phyloP scores from a whole-genome alignment of 1,284 basidiomycete species.

The Boletus hoseneyae region DNA sequence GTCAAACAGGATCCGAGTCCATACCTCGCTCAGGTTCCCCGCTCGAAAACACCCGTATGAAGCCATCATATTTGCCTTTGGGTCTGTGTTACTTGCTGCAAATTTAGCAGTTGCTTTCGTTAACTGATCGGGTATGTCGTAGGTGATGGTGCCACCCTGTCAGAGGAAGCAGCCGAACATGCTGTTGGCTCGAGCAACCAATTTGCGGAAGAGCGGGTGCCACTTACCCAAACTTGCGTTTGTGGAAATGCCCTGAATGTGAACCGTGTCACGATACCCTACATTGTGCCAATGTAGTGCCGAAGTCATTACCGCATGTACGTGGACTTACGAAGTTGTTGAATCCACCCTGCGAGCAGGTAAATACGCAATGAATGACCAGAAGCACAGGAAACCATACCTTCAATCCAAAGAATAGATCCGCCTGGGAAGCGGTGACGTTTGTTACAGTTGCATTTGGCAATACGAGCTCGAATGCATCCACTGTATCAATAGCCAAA shows the following conservation, averaged over 20 bases:
- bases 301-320: conserved; percentile 1
- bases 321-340: conserved; percentile 55
- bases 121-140: conserved; percentile 32
- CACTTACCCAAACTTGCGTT: conserved; percentile 53
- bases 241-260: conserved; percentile 53
- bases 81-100: conserved; percentile 48
- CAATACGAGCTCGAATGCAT: conserved; percentile 47
- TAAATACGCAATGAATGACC: conserved; percentile 43
- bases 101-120: conserved; percentile 49
- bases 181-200: neutral
- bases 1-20: conserved; percentile 1
- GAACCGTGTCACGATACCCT: conserved; percentile 64
- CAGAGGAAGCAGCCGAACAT: conserved; percentile 3
- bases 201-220: neutral
- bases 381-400: conserved; percentile 38
- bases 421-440: conserved; percentile 38
- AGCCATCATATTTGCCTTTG: conserved; percentile 59
- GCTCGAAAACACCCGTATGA: conserved; percentile 45
- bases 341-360: conserved; percentile 45
- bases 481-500: conserved; percentile 48
- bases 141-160: conserved; percentile 54
- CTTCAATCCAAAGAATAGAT: conserved; percentile 49
- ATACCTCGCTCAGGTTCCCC: conserved; percentile 31
- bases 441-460: conserved; percentile 43
- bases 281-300: neutral